Conservation (phyloP, 2,329 filamentous ascomycete genomes). For the Aspergillus versicolor region DNA sequence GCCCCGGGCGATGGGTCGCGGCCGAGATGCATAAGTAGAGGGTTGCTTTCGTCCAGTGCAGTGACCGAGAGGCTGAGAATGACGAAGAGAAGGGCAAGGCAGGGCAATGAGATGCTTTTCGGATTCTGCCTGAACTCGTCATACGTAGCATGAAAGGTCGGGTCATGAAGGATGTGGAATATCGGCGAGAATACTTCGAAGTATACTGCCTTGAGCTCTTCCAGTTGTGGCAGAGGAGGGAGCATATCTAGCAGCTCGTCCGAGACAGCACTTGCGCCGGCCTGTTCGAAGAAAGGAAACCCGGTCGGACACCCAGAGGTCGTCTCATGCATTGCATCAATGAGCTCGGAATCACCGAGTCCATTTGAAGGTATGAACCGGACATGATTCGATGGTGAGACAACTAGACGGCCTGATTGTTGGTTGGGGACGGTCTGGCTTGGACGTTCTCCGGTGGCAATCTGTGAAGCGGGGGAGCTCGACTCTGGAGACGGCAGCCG, state of each 20-base stretch:
- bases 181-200: slow-evolving; percentile 14
- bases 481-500: slow-evolving; percentile 2
- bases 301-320: neutral
- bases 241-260: slow-evolving; percentile 14
- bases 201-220: slow-evolving; percentile 17
- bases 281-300: neutral
- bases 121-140: slow-evolving; percentile 21
- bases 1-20: slow-evolving; percentile 17
- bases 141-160: slow-evolving; percentile 26
- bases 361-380: neutral
- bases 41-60: slow-evolving; percentile 20
- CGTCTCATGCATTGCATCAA: neutral
- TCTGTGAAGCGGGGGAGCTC: neutral
- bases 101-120: slow-evolving; percentile 21
- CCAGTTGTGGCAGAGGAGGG: slow-evolving; percentile 17
- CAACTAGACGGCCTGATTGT: neutral
- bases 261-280: neutral
- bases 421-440: neutral
- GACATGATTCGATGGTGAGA: neutral
- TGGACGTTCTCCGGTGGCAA: neutral
- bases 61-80: slow-evolving; percentile 25
- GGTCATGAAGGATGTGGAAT: slow-evolving; percentile 32
- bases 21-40: slow-evolving; percentile 25
- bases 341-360: neutral
- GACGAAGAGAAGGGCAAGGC: slow-evolving; percentile 20